A percentile compares a stretch with the other conserved stretches of the same genome.
Conservation (phyloP, 768 basidiomycete genomes). For the Postia placenta region DNA sequence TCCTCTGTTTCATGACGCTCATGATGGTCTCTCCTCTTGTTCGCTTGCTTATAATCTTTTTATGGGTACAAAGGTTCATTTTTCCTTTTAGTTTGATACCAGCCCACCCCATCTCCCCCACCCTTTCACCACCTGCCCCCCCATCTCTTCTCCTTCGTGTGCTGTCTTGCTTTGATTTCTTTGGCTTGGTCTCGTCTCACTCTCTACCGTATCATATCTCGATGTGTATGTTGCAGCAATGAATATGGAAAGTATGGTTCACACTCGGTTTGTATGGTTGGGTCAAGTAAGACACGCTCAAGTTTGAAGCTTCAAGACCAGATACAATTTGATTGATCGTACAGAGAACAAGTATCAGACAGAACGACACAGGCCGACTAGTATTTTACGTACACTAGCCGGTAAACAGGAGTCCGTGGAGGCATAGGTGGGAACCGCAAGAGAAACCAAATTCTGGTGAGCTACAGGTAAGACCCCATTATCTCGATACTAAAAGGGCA, state of each 20-base stretch:
- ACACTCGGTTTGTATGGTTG: too few species aligned
- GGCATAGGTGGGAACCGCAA: neutral
- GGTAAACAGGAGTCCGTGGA: neutral
- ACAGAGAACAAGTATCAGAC: too few species aligned
- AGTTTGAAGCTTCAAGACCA: too few species aligned
- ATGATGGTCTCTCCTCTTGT: neutral
- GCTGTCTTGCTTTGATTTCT: slow-evolving; percentile 9
- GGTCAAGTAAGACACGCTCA: too few species aligned
- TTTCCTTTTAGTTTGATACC: slow-evolving; percentile 1
- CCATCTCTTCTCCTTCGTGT: slow-evolving; percentile 20
- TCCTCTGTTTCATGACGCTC: neutral
- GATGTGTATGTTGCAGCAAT: slow-evolving; percentile 8
- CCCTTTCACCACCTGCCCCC: slow-evolving; percentile 14
- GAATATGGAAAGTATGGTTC: too few species aligned
- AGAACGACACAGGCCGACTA: slow-evolving; percentile 3
- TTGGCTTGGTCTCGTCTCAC: slow-evolving; percentile 1
- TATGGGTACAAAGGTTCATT: slow-evolving; percentile 1
- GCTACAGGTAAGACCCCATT: neutral
- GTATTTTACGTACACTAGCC: slow-evolving; percentile 5
- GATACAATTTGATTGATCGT: too few species aligned
- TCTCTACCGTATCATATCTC: slow-evolving; percentile 8
- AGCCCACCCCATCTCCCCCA: slow-evolving; percentile 1
- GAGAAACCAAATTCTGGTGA: neutral
- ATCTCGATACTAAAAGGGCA: slow-evolving; percentile 10
- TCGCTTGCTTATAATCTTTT: slow-evolving; percentile 3